Conservation (phyloP, 768 basidiomycete species). For the Butyriboletus loyo region DNA sequence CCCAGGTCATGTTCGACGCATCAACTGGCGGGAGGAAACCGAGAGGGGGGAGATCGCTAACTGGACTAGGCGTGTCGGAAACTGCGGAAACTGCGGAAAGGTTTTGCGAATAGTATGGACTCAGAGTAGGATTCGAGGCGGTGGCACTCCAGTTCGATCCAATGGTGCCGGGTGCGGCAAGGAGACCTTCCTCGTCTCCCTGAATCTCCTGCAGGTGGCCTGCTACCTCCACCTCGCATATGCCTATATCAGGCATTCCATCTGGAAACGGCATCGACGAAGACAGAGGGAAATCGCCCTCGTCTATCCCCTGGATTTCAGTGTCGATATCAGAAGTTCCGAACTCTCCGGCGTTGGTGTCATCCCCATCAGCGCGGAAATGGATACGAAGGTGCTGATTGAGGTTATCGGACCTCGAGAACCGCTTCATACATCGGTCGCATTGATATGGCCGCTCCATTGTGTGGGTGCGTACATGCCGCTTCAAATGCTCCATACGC, state of each 20-base stretch:
- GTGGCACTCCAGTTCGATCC: slow-evolving; percentile 12
- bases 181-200: slow-evolving; percentile 56
- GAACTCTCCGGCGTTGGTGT: slow-evolving; percentile 25
- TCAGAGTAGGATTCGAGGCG: slow-evolving; percentile 16
- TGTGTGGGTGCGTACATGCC: slow-evolving; percentile 86
- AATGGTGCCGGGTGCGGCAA: slow-evolving; percentile 32
- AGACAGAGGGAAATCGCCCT: slow-evolving; percentile 24
- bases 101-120: slow-evolving; percentile 23
- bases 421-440: slow-evolving; percentile 70
- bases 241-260: slow-evolving; percentile 44
- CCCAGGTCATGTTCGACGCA: slow-evolving; percentile 25
- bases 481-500: slow-evolving; percentile 86
- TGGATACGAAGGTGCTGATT: slow-evolving; percentile 86
- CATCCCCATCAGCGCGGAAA: slow-evolving; percentile 32
- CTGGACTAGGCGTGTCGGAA: slow-evolving; percentile 16
- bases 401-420: slow-evolving; percentile 87
- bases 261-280: slow-evolving; percentile 28
- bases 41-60: slow-evolving; percentile 20
- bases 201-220: slow-evolving; percentile 54
- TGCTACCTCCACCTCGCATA: slow-evolving; percentile 60
- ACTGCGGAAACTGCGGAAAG: slow-evolving; percentile 10
- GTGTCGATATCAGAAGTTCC: slow-evolving; percentile 27
- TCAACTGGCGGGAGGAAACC: slow-evolving; percentile 22
- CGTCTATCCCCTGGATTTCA: slow-evolving; percentile 38
- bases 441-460: slow-evolving; percentile 84